A percentile compares a stretch with the other conserved stretches of the same genome.
Evolutionary conservation across 208 protist species (phyloP).

Genomic region (Crithidia bombi): DNA sequence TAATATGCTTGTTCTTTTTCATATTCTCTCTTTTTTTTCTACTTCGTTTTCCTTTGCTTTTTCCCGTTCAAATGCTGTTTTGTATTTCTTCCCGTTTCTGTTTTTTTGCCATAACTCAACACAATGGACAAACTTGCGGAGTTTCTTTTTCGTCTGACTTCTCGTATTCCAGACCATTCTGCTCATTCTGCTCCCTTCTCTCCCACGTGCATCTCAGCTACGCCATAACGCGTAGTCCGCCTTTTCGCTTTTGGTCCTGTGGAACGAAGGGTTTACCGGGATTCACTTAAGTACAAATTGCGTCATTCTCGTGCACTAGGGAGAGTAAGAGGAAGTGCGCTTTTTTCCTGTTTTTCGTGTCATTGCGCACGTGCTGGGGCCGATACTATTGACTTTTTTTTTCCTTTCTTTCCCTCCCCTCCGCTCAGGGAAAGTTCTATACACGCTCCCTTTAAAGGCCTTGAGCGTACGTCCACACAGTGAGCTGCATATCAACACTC

Average conservation of each 20-base stretch:
- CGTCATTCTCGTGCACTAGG: neutral
- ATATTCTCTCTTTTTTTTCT: slow-evolving; percentile 8
- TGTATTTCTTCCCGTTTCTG: neutral
- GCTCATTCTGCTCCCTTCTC: neutral
- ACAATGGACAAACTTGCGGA: neutral
- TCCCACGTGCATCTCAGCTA: no score
- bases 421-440: no score
- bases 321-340: neutral
- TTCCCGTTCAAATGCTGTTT: neutral
- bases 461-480: no score
- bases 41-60: slow-evolving; percentile 1
- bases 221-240: no score
- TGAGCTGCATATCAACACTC: no score
- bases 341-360: no score
- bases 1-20: neutral
- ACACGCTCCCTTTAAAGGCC: no score
- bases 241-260: neutral
- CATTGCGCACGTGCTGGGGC: no score
- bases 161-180: neutral
- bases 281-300: neutral
- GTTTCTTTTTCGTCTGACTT: no score
- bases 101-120: slow-evolving; percentile 4
- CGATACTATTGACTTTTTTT: no score
- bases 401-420: no score
- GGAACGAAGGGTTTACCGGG: neutral